Conservation (phyloP, 768 basidiomycete genomes). For the Tricholoma terreum region DNA sequence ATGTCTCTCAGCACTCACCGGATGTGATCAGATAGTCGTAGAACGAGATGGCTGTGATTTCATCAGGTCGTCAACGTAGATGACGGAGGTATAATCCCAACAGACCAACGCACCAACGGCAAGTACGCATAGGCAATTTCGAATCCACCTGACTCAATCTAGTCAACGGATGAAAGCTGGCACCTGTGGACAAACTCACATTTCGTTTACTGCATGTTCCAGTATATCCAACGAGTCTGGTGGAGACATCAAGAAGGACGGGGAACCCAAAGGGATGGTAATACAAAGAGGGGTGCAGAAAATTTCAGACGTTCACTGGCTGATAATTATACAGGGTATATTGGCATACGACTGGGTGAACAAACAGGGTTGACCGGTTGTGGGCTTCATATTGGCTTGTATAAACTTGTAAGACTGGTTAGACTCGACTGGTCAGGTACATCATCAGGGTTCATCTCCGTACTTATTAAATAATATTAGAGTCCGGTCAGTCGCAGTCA, state of each 20-base stretch:
- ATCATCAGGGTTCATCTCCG: too few species aligned
- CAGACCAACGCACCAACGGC: neutral
- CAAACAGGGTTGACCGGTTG: too few species aligned
- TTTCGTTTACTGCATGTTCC: neutral
- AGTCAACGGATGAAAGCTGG: neutral
- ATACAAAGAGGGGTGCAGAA: too few species aligned
- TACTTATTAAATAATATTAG: too few species aligned
- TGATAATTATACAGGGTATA: too few species aligned
- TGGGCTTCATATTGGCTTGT: too few species aligned
- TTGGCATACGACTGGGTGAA: too few species aligned
- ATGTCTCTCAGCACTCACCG: neutral
- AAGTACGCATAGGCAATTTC: neutral
- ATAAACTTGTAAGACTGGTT: too few species aligned
- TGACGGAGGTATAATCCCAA: neutral
- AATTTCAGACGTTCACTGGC: too few species aligned
- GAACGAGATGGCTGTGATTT: neutral
- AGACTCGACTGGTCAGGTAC: too few species aligned
- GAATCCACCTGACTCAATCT: neutral
- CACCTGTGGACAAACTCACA: neutral
- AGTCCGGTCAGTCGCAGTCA: too few species aligned
- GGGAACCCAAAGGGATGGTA: too few species aligned
- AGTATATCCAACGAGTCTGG: neutral
- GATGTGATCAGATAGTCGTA: slow-evolving; percentile 2
- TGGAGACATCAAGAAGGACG: neutral
- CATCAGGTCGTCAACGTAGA: neutral